A percentile compares a stretch with the other conserved stretches of the same genome.
These are phyloP conservation scores for Globisporangium sylvaticum DNA, from an alignment of 352 stramenopile genomes.

Conservation along the genomic window DNA sequence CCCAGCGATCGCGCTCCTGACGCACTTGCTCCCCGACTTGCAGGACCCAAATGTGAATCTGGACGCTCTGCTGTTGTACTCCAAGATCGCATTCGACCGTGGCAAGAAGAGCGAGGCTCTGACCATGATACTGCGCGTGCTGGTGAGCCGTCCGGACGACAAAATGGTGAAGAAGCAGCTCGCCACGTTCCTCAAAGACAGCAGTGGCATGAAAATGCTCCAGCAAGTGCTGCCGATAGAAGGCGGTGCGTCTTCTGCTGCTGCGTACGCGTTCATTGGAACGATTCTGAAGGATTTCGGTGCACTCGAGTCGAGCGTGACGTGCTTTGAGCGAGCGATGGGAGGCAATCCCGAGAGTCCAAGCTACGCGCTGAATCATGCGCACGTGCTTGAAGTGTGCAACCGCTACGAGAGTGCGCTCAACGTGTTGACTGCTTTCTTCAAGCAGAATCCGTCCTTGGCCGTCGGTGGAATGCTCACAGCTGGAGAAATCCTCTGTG, in stretches of 20 bases:
- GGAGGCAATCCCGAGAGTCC: constrained; percentile 32
- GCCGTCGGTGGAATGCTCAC: constrained; percentile 25
- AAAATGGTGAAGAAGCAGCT: constrained; percentile 46
- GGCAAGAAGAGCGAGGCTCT: constrained; percentile 58
- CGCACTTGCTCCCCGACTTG: constrained; percentile 51
- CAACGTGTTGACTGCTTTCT: constrained; percentile 35
- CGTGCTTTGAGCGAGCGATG: constrained; percentile 56
- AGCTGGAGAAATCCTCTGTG: constrained; percentile 27
- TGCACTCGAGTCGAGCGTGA: constrained; percentile 41
- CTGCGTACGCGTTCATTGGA: constrained; percentile 68
- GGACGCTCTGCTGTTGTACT: constrained; percentile 65
- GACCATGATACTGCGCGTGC: constrained; percentile 59
- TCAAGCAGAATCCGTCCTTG: constrained; percentile 31
- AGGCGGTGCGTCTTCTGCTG: constrained; percentile 35
- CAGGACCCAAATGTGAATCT: constrained; percentile 49
- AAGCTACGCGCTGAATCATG: constrained; percentile 64
- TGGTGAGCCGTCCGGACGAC: constrained; percentile 52
- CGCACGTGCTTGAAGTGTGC: constrained; percentile 52
- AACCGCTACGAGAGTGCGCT: constrained; percentile 43
- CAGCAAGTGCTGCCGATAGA: constrained; percentile 30
- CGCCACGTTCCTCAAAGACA: constrained; percentile 36
- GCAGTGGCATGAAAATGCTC: constrained; percentile 40
- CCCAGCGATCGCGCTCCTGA: constrained; percentile 46
- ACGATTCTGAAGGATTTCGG: constrained; percentile 75
- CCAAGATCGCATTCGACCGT: constrained; percentile 53